A percentile compares a stretch with the other conserved stretches of the same genome.
These are phyloP conservation scores for Globisporangium perplexum DNA, from an alignment of 352 stramenopile species.

Conservation along the genomic window DNA sequence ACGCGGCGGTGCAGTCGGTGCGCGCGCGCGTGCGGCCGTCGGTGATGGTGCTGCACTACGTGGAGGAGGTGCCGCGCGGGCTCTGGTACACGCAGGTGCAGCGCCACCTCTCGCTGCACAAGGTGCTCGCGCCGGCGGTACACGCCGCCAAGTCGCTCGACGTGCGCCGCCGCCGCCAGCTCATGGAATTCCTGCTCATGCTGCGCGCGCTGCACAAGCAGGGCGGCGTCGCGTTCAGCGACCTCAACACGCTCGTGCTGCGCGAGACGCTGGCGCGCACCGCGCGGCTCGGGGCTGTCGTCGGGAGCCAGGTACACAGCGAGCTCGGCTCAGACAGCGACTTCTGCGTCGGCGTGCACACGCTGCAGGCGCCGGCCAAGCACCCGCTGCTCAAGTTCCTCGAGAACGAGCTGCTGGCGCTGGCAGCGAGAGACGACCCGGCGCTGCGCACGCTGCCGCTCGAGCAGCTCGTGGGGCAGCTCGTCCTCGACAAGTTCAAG, in stretches of 20 bases:
- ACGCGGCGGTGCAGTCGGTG: constrained; percentile 27
- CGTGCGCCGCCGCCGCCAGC: constrained; percentile 18
- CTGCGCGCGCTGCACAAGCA: constrained; percentile 27
- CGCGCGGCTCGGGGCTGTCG: constrained; percentile 6
- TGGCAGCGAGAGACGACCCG: constrained; percentile 19
- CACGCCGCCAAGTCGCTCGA: constrained; percentile 5
- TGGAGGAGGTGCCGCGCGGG: constrained; percentile 21
- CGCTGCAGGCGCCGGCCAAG: constrained; percentile 22
- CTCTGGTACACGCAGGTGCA: constrained; percentile 45
- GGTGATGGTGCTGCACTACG: constrained; percentile 38
- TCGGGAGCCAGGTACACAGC: constrained; percentile 15
- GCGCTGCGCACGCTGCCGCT: constrained; percentile 20
- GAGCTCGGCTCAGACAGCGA: not conserved
- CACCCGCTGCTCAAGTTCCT: constrained; percentile 26
- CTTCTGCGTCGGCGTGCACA: constrained; percentile 24
- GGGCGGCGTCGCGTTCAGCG: constrained; percentile 31
- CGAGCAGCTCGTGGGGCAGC: constrained; percentile 21
- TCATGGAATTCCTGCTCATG: constrained; percentile 33
- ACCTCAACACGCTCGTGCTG: constrained; percentile 44
- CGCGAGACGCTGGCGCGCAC: constrained; percentile 3
- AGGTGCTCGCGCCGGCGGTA: constrained; percentile 24
- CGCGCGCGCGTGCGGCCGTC: constrained; percentile 16
- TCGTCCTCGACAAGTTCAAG: constrained; percentile 20
- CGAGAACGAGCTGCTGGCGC: constrained; percentile 18
- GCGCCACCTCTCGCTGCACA: constrained; percentile 32